A percentile compares a stretch with the other conserved stretches of the same genome.
These are phyloP conservation scores for Acanthamoeba triangularis DNA, from an alignment of 208 protist genomes.

Conservation along the genomic window DNA sequence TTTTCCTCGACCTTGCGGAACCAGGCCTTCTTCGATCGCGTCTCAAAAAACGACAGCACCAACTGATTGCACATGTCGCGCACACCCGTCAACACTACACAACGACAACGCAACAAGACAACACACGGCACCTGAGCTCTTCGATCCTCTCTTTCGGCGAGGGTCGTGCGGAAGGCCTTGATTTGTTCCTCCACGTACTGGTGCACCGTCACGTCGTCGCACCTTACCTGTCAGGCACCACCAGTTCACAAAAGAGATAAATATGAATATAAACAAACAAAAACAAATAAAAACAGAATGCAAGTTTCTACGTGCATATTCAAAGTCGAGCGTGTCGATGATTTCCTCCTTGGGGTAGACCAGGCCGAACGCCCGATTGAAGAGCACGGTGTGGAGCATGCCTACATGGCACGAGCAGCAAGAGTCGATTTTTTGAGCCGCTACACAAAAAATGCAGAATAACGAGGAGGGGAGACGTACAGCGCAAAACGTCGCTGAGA, in stretches of 20 bases:
- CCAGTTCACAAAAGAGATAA: background rate
- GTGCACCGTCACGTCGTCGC: conserved; percentile 51
- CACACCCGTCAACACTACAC: background rate
- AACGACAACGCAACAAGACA: background rate
- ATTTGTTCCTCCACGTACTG: conserved; percentile 34
- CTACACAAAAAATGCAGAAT: background rate
- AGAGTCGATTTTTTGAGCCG: background rate
- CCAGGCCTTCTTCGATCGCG: conserved; percentile 24
- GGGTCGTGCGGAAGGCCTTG: background rate
- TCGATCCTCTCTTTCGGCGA: background rate
- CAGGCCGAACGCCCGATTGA: conserved; percentile 10
- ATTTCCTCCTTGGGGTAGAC: conserved; percentile 35
- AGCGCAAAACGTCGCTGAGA: background rate
- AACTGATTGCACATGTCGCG: background rate
- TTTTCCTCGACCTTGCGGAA: conserved; percentile 54
- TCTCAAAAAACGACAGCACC: conserved; percentile 62
- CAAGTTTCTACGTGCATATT: background rate
- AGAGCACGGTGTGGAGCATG: conserved; percentile 54
- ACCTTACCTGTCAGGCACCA: background rate
- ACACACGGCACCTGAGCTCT: background rate
- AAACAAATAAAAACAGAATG: background rate
- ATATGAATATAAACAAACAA: background rate
- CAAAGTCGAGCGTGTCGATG: conserved; percentile 63
- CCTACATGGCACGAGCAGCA: background rate
- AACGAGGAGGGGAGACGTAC: background rate